Evolutionary conservation across 1,284 basidiomycete genomes (phyloP), one percentile per base, ranked within the genome.

Genomic region (Apiotrichum akiyoshidainum): DNA sequence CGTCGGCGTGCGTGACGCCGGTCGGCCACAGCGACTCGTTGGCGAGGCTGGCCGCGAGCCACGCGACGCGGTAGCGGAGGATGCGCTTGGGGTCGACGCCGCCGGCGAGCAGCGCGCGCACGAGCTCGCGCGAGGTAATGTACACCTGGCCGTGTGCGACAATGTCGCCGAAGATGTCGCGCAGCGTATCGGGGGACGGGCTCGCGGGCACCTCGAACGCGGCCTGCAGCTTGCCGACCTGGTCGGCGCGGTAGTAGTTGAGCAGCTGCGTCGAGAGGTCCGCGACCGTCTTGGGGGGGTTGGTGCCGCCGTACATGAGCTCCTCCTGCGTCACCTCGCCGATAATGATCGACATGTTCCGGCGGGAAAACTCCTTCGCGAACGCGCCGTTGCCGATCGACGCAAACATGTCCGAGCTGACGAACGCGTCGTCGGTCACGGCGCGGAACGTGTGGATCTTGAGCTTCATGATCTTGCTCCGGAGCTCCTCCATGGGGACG

Each of bases 371-470:
- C 50, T 56, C 48, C 5, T 48, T 34, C 2, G 68, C 68, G 35
- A 66, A 54, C 46, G 58, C 47, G 6, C 68, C 68, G 47, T 59
- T 48, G 22, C 31, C 41, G 22, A 65, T 59, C 31, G 53, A 35
- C 14, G 53, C 49, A 40, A 58, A 55, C 52, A 58, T 56, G 35
- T 63, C 41, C 5, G 39, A 19, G 48, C 57, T 64, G 56, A 69
- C 57, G 48, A 69, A 69, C 17, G 64, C 58, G 45, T 60, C 60
- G 51, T 69, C 68, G 26, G 60, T 57, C 17, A 68, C 66, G 22
- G 54, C 63, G 31, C 68, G 63, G 59, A 69, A 69, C 0, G 67
- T 69, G 60, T 63, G 63, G 52, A 64, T 61, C 45, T 59, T 59
- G 17, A 68, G 64, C 40, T 54, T 61, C 61, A 69, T 66, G 48